A percentile compares a stretch with the other conserved stretches of the same genome.
These are phyloP conservation scores for Acrasis kona DNA, from an alignment of 78 protist species.

Conservation along the genomic window DNA sequence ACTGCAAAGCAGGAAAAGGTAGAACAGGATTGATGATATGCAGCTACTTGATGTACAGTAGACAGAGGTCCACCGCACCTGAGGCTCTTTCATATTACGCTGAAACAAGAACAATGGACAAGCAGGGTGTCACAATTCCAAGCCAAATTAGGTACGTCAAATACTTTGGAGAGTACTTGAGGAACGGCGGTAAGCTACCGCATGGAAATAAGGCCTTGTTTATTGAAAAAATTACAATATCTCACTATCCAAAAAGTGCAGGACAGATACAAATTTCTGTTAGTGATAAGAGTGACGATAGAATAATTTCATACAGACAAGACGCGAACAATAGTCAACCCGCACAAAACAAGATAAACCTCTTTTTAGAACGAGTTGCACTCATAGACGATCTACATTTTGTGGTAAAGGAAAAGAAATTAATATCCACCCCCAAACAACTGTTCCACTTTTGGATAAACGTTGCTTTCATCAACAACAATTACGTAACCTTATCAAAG, in stretches of 20 bases:
- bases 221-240: not conserved
- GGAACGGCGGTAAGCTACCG: not conserved
- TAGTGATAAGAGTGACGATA: not conserved
- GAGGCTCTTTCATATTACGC: slow-evolving; percentile 36
- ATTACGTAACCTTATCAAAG: not conserved
- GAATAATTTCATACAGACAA: not conserved
- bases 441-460: not conserved
- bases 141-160: slow-evolving; percentile 58
- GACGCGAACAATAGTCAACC: too few relatives aligned
- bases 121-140: slow-evolving; percentile 56
- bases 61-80: not conserved
- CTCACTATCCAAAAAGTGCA: slow-evolving; percentile 1
- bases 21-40: slow-evolving; percentile 49
- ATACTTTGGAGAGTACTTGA: slow-evolving; percentile 7
- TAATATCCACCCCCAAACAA: not conserved
- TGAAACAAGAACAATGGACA: slow-evolving; percentile 17
- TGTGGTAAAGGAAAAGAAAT: too few relatives aligned
- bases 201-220: not conserved
- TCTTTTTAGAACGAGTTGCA: too few relatives aligned
- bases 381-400: too few relatives aligned
- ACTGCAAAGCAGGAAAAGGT: slow-evolving; percentile 79
- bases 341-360: too few relatives aligned
- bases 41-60: not conserved
- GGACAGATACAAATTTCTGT: slow-evolving; percentile 8
- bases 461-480: not conserved